A percentile compares a stretch with the other conserved stretches of the same genome.
Conservation (phyloP, 306 rosid species). For the Oemleria cerasiformis region DNA sequence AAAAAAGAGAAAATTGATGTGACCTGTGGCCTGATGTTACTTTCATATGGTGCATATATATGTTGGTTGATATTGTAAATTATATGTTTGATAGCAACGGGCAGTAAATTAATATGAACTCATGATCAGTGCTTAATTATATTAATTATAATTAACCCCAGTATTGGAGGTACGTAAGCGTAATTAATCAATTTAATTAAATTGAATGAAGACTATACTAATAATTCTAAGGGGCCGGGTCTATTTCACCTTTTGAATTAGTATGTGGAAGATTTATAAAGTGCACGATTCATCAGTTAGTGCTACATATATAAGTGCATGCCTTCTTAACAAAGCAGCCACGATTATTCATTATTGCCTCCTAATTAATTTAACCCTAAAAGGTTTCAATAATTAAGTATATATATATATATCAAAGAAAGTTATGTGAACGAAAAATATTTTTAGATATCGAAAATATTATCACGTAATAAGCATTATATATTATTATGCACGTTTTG, state of each 20-base stretch:
- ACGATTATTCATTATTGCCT: background rate
- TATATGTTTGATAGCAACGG: background rate
- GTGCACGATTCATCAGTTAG: constrained; percentile 1
- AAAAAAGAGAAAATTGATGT: background rate
- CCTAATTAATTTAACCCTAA: background rate
- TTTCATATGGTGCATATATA: background rate
- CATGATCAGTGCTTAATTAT: background rate
- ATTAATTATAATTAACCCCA: background rate
- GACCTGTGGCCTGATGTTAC: background rate
- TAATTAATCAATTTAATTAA: background rate
- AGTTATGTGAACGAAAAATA: too few relatives aligned
- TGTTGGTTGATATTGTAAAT: background rate
- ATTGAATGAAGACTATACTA: background rate
- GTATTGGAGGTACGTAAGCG: background rate
- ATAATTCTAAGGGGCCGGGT: background rate
- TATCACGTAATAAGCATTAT: too few relatives aligned
- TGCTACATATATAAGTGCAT: background rate
- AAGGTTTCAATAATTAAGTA: too few relatives aligned
- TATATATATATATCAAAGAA: too few relatives aligned
- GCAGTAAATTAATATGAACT: background rate
- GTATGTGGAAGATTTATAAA: background rate
- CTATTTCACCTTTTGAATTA: background rate
- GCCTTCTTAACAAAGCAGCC: background rate
- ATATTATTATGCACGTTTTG: too few relatives aligned
- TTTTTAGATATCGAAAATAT: too few relatives aligned